Percentiles rank a stretch among this genome's conserved stretches.
These are phyloP conservation scores for Aspergillus ellipticus DNA, from an alignment of 495 filamentous ascomycete genomes.

Conservation along the genomic window DNA sequence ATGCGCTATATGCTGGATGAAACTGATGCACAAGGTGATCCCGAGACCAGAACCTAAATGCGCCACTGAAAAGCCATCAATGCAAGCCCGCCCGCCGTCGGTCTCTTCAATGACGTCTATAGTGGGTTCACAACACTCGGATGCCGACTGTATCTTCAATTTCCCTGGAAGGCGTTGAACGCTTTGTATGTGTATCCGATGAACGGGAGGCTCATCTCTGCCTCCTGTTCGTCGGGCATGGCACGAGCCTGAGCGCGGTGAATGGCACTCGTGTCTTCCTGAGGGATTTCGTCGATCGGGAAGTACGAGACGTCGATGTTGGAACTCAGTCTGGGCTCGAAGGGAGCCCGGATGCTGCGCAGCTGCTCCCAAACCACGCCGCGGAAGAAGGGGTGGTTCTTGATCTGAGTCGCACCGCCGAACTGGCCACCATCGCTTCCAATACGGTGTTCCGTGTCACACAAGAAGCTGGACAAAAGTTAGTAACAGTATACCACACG, in stretches of 20 bases:
- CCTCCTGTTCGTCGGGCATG: conserved; percentile 58
- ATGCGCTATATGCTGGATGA: conserved; percentile 45
- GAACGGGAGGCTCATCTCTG: conserved; percentile 92
- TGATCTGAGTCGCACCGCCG: conserved; percentile 82
- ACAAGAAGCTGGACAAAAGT: conserved; percentile 69
- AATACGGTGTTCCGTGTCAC: conserved; percentile 84
- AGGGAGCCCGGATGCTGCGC: conserved; percentile 87
- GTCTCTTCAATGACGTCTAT: conserved; percentile 19
- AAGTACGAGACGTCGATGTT: conserved; percentile 98
- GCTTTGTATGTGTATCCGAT: conserved; percentile 99
- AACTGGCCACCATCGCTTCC: conserved; percentile 61
- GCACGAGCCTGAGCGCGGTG: conserved; percentile 63
- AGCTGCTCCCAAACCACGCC: conserved; percentile 91
- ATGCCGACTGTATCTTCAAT: conserved; percentile 18
- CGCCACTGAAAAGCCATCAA: conserved; percentile 24
- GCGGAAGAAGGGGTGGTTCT: conserved; percentile 90
- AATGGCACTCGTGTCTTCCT: conserved; percentile 74
- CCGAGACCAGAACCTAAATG: conserved; percentile 19
- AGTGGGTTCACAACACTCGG: conserved; percentile 14
- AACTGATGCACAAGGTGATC: conserved; percentile 19
- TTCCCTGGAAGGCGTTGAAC: conserved; percentile 74
- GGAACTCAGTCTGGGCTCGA: conserved; percentile 86
- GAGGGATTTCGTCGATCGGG: conserved; percentile 95
- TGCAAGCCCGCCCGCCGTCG: conserved; percentile 41
- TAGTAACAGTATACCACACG: conserved; percentile 6